Base-by-base conservation (phyloP, 805 yeast genomes). In the Danielia oregonensis region DNA sequence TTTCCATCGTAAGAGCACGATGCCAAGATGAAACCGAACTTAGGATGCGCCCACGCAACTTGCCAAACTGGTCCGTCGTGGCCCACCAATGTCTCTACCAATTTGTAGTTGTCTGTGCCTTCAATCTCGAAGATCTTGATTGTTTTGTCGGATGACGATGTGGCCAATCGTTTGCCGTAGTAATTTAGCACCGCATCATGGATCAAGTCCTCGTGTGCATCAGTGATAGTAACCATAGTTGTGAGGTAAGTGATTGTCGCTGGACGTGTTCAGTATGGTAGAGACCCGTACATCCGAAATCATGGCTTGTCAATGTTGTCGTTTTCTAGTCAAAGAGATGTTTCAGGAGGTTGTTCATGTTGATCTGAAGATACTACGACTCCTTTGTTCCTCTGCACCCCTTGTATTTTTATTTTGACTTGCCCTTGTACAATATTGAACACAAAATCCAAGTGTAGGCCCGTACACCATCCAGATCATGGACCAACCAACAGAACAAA, bases 41-140 rank as follows among this genome's bases (percentile, higher is more conserved):
- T 91, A 21, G 98, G 98, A 58, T 93, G 98, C 3, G 97, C 97
- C 98, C 98, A 93, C 35, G 86, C 78, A 14, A 88, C 95, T 65
- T 91, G 96, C 98, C 98, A 93, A 30, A 93, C 97, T 9, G 98
- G 97, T 22, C 97, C 98, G 43, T 88, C 96, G 61, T 93, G 98
- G 24, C 95, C 97, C 31, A 76, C 71, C 44, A 93, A 68, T 1
- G 97, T 89, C 47, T 88, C 96, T 13, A 83, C 72, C 33, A 88
- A 70, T 55, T 74, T 36, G 43, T 45, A 41, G 36, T 40, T 43
- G 33, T 48, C 52, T 14, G 48, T 39, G 28, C 50, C 52, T 17
- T 48, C 52, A n/a, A 48, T 37, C 25, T 48, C 52, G 31, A 48
- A 48, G 39, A 48, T 43, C 33, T 43, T 43, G 43, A 48, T 45